These are phyloP conservation scores for Mycosphaerelloides madeirae DNA, from an alignment of 2,329 filamentous ascomycete species.

Conservation along the genomic window DNA sequence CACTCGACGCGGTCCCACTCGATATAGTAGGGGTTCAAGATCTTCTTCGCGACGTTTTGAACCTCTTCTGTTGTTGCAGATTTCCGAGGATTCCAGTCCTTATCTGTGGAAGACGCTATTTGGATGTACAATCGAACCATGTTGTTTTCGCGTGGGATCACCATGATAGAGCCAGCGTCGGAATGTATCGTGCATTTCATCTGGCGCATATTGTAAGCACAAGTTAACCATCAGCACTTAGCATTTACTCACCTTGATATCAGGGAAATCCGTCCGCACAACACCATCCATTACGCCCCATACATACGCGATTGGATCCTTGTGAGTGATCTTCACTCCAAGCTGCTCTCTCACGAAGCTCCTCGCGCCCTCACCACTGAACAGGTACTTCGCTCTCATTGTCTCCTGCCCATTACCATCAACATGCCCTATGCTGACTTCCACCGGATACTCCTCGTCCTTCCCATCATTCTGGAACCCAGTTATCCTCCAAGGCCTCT, in stretches of 20 bases:
- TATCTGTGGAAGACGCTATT: conserved; percentile 58
- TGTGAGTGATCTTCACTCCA: conserved; percentile 60
- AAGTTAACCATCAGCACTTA: neutral
- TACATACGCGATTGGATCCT: conserved; percentile 59
- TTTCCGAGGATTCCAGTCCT: conserved; percentile 58
- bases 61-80: conserved; percentile 56
- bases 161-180: conserved; percentile 60
- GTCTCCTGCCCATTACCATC: conserved; percentile 65
- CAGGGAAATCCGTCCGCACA: conserved; percentile 58
- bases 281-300: conserved; percentile 66
- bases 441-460: conserved; percentile 69
- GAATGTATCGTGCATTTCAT: conserved; percentile 66
- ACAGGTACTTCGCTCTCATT: conserved; percentile 58
- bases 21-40: conserved; percentile 56
- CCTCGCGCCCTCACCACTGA: conserved; percentile 58
- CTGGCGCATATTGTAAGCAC: conserved; percentile 30
- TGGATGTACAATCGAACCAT: conserved; percentile 55
- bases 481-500: conserved; percentile 59
- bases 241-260: conserved; percentile 49
- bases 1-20: conserved; percentile 62
- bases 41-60: conserved; percentile 53
- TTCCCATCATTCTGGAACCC: conserved; percentile 57
- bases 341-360: conserved; percentile 60
- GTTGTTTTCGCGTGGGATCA: conserved; percentile 53
- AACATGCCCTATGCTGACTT: conserved; percentile 70